phyloP scores from a whole-genome alignment of 257 asterid genomes.

The Perilla frutescens region DNA sequence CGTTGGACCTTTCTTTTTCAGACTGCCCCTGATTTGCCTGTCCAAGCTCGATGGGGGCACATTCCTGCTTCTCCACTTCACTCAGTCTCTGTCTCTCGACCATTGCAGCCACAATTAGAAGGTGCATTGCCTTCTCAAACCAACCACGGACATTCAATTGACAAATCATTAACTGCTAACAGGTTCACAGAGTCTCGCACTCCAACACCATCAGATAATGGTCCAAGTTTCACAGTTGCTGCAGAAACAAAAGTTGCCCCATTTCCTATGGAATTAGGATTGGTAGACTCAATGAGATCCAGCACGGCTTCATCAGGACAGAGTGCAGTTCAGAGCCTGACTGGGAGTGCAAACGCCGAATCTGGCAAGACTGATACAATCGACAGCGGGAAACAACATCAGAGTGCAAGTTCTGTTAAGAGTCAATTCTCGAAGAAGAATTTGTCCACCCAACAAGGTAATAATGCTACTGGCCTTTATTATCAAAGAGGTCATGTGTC shows the following conservation, averaged over 20 bases:
- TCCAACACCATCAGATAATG: conserved; percentile 56
- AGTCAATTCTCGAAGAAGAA: conserved; percentile 58
- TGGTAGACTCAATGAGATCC: conserved; percentile 56
- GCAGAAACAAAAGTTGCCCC: conserved; percentile 49
- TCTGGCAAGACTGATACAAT: conserved; percentile 43
- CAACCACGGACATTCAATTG: conserved; percentile 54
- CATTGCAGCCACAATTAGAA: conserved; percentile 71
- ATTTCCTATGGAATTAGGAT: conserved; percentile 57
- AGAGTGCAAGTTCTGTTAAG: conserved; percentile 46
- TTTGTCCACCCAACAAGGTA: conserved; percentile 50
- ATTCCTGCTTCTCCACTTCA: conserved; percentile 70
- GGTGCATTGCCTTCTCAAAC: conserved; percentile 60
- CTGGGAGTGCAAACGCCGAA: conserved; percentile 48
- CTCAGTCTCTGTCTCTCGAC: conserved; percentile 63
- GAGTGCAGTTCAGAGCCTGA: conserved; percentile 44
- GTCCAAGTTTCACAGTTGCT: conserved; percentile 45
- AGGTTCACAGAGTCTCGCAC: conserved; percentile 63
- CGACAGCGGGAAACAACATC: conserved; percentile 48
- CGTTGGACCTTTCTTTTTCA: conserved; percentile 39
- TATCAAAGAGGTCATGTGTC: conserved; percentile 64
- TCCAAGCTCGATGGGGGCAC: conserved; percentile 85
- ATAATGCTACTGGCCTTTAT: conserved; percentile 51
- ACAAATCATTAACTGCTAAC: conserved; percentile 54
- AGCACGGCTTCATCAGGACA: conserved; percentile 49
- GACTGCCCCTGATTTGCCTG: conserved; percentile 75